phyloP scores from a whole-genome alignment of 2,329 filamentous ascomycete species.

The Aspergillus candidus region DNA sequence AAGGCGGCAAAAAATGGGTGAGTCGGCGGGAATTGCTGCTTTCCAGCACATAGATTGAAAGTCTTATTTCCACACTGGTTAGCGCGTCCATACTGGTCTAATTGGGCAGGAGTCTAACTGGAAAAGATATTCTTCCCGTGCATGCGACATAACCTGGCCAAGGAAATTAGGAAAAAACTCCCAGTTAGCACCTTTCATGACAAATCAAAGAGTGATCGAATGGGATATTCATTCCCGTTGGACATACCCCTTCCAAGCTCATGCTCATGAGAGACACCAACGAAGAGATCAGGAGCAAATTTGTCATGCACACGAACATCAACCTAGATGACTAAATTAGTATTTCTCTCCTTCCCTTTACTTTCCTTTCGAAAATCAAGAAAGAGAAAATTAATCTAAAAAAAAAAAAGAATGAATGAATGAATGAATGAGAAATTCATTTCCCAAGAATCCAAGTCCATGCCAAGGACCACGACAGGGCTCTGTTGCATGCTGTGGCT shows the following conservation, averaged over 20 bases:
- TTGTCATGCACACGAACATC: slow-evolving; percentile 56
- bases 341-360: too few species aligned
- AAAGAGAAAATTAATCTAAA: not conserved
- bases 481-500: too few species aligned
- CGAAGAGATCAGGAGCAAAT: slow-evolving; percentile 55
- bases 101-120: slow-evolving; percentile 36
- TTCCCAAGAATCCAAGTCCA: too few species aligned
- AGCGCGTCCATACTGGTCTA: slow-evolving; percentile 2
- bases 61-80: slow-evolving; percentile 19
- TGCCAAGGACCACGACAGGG: too few species aligned
- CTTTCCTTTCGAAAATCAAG: not conserved
- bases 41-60: slow-evolving; percentile 41
- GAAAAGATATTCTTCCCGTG: slow-evolving; percentile 57
- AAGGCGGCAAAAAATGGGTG: slow-evolving; percentile 44
- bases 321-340: slow-evolving; percentile 33
- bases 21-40: slow-evolving; percentile 42
- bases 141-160: slow-evolving; percentile 53
- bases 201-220: not conserved
- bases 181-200: not conserved
- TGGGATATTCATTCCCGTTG: not conserved
- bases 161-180: not conserved
- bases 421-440: too few species aligned
- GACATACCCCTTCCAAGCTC: slow-evolving; percentile 48
- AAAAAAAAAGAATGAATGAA: not conserved
- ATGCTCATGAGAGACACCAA: slow-evolving; percentile 55